Percentiles rank a stretch among this genome's conserved stretches.
Conservation (phyloP, 208 protist species). For the Acanthamoeba castellanii region DNA sequence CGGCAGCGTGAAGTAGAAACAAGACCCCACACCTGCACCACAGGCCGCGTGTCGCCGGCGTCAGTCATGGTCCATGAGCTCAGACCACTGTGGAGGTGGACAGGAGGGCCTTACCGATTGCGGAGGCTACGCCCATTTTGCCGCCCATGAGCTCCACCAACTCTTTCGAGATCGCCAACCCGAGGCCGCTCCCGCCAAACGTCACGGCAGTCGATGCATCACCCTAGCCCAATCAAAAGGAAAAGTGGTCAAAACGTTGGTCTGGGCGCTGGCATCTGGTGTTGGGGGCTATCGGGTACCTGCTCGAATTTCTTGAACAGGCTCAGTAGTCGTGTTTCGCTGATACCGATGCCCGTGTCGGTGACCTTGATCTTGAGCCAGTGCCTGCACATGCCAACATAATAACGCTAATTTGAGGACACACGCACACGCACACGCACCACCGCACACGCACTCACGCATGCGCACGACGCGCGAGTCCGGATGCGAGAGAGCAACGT, state of each 20-base stretch:
- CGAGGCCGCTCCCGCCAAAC: constrained; percentile 62
- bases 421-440: no score
- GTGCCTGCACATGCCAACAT: background rate
- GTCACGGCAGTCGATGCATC: constrained; percentile 47
- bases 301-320: constrained; percentile 67
- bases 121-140: constrained; percentile 58
- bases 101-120: background rate
- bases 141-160: constrained; percentile 67
- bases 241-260: background rate
- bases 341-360: constrained; percentile 73
- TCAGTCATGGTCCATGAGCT: background rate
- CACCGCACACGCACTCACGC: no score
- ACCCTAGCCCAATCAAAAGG: background rate
- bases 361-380: constrained; percentile 64
- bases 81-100: background rate
- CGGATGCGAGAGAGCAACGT: background rate
- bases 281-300: background rate
- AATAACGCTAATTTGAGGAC: no score
- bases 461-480: no score
- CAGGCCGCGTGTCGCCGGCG: background rate
- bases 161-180: constrained; percentile 53
- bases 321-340: constrained; percentile 8
- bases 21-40: constrained; percentile 33
- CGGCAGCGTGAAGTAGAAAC: constrained; percentile 53
- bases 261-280: background rate